Conservation (phyloP, 129 eudicot genomes). For the Lactuca sativa region DNA sequence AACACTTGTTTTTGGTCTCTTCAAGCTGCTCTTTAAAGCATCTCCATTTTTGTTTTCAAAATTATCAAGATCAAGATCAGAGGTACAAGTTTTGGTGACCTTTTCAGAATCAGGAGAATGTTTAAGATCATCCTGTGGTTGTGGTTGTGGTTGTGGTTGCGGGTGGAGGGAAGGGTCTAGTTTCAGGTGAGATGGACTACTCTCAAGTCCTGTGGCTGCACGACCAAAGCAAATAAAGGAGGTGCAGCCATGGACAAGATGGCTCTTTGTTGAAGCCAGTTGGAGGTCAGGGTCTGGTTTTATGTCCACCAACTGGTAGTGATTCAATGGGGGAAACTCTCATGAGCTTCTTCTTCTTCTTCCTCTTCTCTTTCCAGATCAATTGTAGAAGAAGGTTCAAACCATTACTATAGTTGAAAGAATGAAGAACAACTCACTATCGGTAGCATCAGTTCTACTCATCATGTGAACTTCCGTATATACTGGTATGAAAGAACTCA, state of each 20-base stretch:
- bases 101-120: conserved; percentile 28
- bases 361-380: not conserved
- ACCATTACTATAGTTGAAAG: not conserved
- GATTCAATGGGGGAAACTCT: not conserved
- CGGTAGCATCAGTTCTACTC: not conserved
- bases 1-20: conserved; percentile 31
- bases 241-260: conserved; percentile 68
- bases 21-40: conserved; percentile 68
- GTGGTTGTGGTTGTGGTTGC: conserved; percentile 46
- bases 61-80: conserved; percentile 13
- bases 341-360: not conserved
- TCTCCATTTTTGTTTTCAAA: conserved; percentile 21
- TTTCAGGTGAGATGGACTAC: conserved; percentile 61
- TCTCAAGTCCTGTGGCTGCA: conserved; percentile 63
- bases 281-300: conserved; percentile 55
- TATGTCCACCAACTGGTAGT: conserved; percentile 27
- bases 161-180: conserved; percentile 60
- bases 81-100: conserved; percentile 24
- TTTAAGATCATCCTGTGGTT: conserved; percentile 38
- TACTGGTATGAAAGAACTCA: not conserved
- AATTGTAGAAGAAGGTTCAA: not conserved
- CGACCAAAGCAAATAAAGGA: conserved; percentile 80
- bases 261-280: conserved; percentile 73
- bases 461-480: not conserved
- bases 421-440: not conserved